These are phyloP conservation scores for Leersia perrieri DNA, from an alignment of 176 grass and related monocot genomes.

Conservation along the genomic window DNA sequence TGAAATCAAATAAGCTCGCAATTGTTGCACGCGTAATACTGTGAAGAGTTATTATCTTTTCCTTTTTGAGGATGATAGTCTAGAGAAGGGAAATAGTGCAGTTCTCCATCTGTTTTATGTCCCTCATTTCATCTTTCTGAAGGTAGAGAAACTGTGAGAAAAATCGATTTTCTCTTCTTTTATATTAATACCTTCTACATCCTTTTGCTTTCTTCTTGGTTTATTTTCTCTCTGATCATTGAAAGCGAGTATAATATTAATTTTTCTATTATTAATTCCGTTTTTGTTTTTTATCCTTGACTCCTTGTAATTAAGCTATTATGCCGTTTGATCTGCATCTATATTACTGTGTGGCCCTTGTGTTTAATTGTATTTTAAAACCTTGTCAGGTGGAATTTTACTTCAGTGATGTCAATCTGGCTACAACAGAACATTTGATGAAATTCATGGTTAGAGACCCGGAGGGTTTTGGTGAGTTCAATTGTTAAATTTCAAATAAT, in stretches of 20 bases:
- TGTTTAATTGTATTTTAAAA: slow-evolving; percentile 30
- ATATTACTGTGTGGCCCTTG: not conserved
- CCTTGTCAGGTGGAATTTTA: slow-evolving; percentile 83
- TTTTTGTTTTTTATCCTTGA: slow-evolving; percentile 22
- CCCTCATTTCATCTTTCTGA: not conserved
- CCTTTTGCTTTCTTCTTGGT: not conserved
- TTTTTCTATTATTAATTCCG: slow-evolving; percentile 7
- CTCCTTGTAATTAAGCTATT: not conserved
- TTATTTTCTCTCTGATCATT: not conserved
- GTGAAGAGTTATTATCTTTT: not conserved
- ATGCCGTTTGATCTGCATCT: slow-evolving; percentile 20
- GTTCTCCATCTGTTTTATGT: not conserved
- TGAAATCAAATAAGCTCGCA: slow-evolving; percentile 9
- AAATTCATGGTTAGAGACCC: slow-evolving; percentile 83
- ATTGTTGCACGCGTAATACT: not conserved
- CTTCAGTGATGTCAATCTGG: slow-evolving; percentile 94
- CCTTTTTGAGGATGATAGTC: not conserved
- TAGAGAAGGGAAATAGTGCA: not conserved
- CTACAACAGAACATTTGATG: slow-evolving; percentile 93
- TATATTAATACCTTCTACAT: slow-evolving; percentile 3
- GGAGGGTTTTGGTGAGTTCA: slow-evolving; percentile 85
- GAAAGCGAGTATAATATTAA: not conserved
- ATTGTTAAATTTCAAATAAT: slow-evolving; percentile 14
- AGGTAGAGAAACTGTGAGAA: not conserved
- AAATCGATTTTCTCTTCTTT: not conserved